These are phyloP conservation scores for Krasilnikovozyma curviuscula DNA, from an alignment of 768 basidiomycete genomes.

Conservation along the genomic window DNA sequence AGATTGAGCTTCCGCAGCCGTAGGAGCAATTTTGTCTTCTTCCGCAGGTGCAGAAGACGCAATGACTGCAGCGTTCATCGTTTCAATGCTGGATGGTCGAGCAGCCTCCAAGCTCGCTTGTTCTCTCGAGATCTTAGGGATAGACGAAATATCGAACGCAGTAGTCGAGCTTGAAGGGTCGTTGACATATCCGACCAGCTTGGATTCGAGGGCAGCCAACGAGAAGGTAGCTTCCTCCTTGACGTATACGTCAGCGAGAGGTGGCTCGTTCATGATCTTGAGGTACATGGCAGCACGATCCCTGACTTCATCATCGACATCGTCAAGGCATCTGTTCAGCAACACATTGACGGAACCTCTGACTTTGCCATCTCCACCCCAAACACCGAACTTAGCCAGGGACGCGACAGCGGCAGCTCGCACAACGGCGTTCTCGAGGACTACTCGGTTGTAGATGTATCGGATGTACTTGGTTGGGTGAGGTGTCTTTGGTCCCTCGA, in stretches of 20 bases:
- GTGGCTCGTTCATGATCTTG: slow-evolving; percentile 56
- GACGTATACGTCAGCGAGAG: slow-evolving; percentile 66
- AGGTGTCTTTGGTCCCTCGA: slow-evolving; percentile 89
- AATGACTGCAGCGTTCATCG: slow-evolving; percentile 42
- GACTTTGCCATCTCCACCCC: slow-evolving; percentile 48
- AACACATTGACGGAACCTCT: slow-evolving; percentile 75
- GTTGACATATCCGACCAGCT: slow-evolving; percentile 82
- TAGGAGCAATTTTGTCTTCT: slow-evolving; percentile 43
- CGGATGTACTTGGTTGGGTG: slow-evolving; percentile 97
- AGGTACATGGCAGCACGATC: slow-evolving; percentile 93
- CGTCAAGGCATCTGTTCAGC: slow-evolving; percentile 81
- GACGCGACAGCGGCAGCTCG: slow-evolving; percentile 87
- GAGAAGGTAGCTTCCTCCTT: slow-evolving; percentile 94
- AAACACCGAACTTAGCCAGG: slow-evolving; percentile 90
- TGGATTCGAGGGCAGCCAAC: slow-evolving; percentile 66
- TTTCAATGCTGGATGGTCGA: slow-evolving; percentile 69
- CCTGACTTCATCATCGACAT: slow-evolving; percentile 95
- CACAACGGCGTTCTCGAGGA: slow-evolving; percentile 93
- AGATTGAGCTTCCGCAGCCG: slow-evolving; percentile 72
- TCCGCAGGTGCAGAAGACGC: slow-evolving; percentile 38
- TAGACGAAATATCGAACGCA: slow-evolving; percentile 62
- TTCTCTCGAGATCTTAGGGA: slow-evolving; percentile 85
- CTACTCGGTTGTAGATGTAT: slow-evolving; percentile 98
- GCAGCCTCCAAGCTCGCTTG: slow-evolving; percentile 77
- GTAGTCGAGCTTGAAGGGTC: slow-evolving; percentile 49